phyloP scores from a whole-genome alignment of 106 monocot genomes.

The Dendrobium huoshanense region DNA sequence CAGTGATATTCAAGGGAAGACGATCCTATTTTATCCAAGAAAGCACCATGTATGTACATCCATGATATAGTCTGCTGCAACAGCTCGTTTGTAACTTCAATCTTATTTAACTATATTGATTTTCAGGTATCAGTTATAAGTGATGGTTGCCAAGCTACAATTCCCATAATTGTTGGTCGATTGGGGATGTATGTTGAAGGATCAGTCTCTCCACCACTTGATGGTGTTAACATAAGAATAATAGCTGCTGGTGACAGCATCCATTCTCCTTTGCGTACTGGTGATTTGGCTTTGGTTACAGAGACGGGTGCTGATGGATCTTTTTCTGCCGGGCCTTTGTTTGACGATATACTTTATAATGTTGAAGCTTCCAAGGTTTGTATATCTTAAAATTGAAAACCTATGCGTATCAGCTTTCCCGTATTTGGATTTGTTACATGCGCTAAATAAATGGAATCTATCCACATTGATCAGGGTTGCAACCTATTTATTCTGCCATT shows the following conservation, averaged over 20 bases:
- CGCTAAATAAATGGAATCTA: neutral
- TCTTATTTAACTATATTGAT: neutral
- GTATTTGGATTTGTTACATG: neutral
- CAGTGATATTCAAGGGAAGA: constrained; percentile 53
- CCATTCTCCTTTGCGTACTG: constrained; percentile 52
- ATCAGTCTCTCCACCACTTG: constrained; percentile 72
- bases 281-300: constrained; percentile 56
- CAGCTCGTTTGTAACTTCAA: neutral
- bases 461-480: constrained; percentile 1
- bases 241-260: constrained; percentile 54
- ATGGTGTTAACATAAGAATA: constrained; percentile 76
- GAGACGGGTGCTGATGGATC: constrained; percentile 63
- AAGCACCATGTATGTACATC: constrained; percentile 44
- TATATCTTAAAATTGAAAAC: neutral
- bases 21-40: constrained; percentile 84
- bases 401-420: neutral
- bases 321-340: constrained; percentile 69
- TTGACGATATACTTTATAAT: constrained; percentile 73
- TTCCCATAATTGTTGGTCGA: constrained; percentile 59
- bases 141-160: constrained; percentile 67
- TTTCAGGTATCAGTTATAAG: constrained; percentile 49
- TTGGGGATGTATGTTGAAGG: constrained; percentile 78
- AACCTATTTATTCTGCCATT: neutral
- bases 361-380: constrained; percentile 89
- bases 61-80: neutral